These are phyloP conservation scores for Globisporangium paddicum DNA, from an alignment of 352 stramenopile species.

Conservation along the genomic window DNA sequence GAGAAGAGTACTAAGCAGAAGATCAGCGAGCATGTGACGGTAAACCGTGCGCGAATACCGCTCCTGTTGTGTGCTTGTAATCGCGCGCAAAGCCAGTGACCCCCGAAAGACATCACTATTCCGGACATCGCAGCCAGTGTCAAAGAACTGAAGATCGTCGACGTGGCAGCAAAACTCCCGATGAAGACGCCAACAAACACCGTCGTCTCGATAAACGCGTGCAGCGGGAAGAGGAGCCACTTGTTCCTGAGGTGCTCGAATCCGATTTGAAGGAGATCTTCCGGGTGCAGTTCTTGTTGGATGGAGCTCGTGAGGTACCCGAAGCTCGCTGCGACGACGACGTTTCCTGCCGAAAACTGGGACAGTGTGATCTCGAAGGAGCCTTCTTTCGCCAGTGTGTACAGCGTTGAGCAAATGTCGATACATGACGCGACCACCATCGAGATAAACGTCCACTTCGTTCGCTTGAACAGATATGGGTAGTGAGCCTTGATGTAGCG, in stretches of 20 bases:
- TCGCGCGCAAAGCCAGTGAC: slow-evolving; percentile 60
- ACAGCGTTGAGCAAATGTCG: slow-evolving; percentile 62
- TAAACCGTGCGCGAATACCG: slow-evolving; percentile 51
- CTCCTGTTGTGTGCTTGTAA: slow-evolving; percentile 55
- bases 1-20: slow-evolving; percentile 72
- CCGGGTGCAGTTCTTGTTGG: slow-evolving; percentile 54
- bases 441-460: slow-evolving; percentile 77
- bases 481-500: slow-evolving; percentile 29
- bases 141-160: slow-evolving; percentile 68
- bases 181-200: slow-evolving; percentile 73
- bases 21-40: slow-evolving; percentile 64
- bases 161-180: slow-evolving; percentile 68
- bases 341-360: slow-evolving; percentile 72
- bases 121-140: slow-evolving; percentile 66
- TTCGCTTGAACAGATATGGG: slow-evolving; percentile 58
- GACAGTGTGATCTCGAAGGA: slow-evolving; percentile 47
- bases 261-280: slow-evolving; percentile 44
- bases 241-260: slow-evolving; percentile 66
- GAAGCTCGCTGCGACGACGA: slow-evolving; percentile 54
- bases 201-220: slow-evolving; percentile 65
- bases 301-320: slow-evolving; percentile 68
- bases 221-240: slow-evolving; percentile 68
- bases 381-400: slow-evolving; percentile 40
- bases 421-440: slow-evolving; percentile 62
- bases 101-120: slow-evolving; percentile 70